These are phyloP conservation scores for Calonectria naviculata DNA, from an alignment of 2,329 filamentous ascomycete species.

Conservation along the genomic window DNA sequence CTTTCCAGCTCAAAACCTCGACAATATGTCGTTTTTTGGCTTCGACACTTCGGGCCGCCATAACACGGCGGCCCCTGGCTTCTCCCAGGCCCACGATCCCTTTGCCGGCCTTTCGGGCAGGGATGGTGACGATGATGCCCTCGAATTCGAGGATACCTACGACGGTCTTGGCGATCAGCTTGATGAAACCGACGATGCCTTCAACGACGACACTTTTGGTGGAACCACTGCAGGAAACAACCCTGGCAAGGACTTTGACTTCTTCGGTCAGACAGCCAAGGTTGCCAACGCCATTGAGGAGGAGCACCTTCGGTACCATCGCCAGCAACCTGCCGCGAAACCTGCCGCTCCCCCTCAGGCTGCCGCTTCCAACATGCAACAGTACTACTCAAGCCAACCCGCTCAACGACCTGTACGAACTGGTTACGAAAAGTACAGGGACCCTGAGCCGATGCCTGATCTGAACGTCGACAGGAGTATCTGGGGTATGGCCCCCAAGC, in stretches of 20 bases:
- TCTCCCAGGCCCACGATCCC: constrained; percentile 85
- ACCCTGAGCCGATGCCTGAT: constrained; percentile 86
- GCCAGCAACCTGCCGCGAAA: constrained; percentile 72
- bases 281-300: constrained; percentile 89
- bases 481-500: constrained; percentile 81
- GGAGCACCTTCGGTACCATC: constrained; percentile 86
- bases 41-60: constrained; percentile 78
- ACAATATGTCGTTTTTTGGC: constrained; percentile 89
- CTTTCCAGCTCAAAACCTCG: constrained; percentile 30
- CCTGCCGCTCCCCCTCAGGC: constrained; percentile 46
- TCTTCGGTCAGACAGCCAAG: constrained; percentile 92
- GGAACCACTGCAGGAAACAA: constrained; percentile 53
- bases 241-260: constrained; percentile 95
- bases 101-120: constrained; percentile 83
- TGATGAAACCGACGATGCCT: constrained; percentile 90
- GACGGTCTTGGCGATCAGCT: constrained; percentile 93
- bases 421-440: constrained; percentile 92
- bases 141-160: constrained; percentile 96
- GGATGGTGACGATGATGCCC: constrained; percentile 65
- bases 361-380: constrained; percentile 49
- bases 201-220: constrained; percentile 97
- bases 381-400: constrained; percentile 36
- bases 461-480: constrained; percentile 93
- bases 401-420: constrained; percentile 67
- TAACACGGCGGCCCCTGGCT: constrained; percentile 78